phyloP scores from a whole-genome alignment of 2,329 filamentous ascomycete genomes.

The Claviceps paspali region DNA sequence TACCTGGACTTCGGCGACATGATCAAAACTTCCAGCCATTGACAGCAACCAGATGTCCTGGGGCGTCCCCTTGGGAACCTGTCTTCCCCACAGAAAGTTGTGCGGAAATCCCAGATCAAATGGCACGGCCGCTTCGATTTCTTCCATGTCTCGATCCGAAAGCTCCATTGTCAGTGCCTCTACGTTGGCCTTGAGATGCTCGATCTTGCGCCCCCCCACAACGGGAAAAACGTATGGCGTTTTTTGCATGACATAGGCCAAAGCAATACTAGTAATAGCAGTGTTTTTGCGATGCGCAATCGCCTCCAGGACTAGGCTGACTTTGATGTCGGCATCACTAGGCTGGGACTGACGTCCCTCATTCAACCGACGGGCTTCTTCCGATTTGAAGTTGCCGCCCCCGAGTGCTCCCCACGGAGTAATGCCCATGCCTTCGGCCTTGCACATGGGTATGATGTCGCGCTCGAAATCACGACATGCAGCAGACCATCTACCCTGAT shows the following conservation, averaged over 20 bases:
- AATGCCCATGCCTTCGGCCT: constrained; percentile 32
- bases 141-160: constrained; percentile 43
- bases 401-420: constrained; percentile 44
- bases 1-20: constrained; percentile 28
- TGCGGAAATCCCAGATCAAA: constrained; percentile 56
- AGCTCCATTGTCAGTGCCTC: constrained; percentile 48
- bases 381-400: constrained; percentile 29
- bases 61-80: constrained; percentile 19
- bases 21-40: constrained; percentile 35
- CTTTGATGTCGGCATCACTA: constrained; percentile 35
- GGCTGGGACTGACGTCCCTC: constrained; percentile 25
- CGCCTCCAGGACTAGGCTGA: constrained; percentile 30
- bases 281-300: constrained; percentile 31
- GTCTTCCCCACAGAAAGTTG: constrained; percentile 36
- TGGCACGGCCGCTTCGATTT: constrained; percentile 45
- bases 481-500: constrained; percentile 28
- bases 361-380: constrained; percentile 17
- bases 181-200: constrained; percentile 56
- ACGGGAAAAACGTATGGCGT: constrained; percentile 59
- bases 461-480: constrained; percentile 24
- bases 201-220: constrained; percentile 52
- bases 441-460: constrained; percentile 29
- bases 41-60: constrained; percentile 28
- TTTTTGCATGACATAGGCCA: constrained; percentile 63
- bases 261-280: constrained; percentile 34